These are phyloP conservation scores for Liquidambar formosana DNA, from an alignment of 164 flowering plant genomes.

Conservation along the genomic window DNA sequence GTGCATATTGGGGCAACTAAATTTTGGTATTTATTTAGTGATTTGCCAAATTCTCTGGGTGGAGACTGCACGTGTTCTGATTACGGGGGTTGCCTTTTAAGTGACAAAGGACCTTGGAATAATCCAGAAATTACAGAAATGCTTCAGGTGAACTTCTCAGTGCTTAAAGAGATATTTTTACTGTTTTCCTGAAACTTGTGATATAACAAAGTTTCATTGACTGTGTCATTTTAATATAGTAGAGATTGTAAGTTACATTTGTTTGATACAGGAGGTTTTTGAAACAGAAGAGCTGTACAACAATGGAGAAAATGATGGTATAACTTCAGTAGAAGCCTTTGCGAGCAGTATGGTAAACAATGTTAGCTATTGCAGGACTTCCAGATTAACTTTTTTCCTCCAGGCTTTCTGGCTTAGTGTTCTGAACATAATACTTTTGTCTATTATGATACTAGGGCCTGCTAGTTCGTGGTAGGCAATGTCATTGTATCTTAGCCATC, in stretches of 20 bases:
- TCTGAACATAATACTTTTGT: too few relatives aligned
- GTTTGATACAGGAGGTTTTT: constrained; percentile 32
- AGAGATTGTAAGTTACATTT: constrained; percentile 1
- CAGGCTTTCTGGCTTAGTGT: too few relatives aligned
- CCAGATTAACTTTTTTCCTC: too few relatives aligned
- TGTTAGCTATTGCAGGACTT: background rate
- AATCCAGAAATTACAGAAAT: constrained; percentile 52
- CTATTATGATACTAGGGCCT: too few relatives aligned
- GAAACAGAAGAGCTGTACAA: constrained; percentile 20
- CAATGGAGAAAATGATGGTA: constrained; percentile 14
- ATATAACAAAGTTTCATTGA: background rate
- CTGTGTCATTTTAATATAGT: background rate
- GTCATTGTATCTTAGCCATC: background rate
- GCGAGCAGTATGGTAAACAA: constrained; percentile 14
- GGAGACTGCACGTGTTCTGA: constrained; percentile 74
- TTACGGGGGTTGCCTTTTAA: constrained; percentile 66
- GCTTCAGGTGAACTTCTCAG: constrained; percentile 38
- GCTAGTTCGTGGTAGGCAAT: constrained; percentile 19
- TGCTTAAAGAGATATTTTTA: background rate
- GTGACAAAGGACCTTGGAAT: constrained; percentile 85
- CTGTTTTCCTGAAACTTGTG: background rate
- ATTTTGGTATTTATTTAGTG: constrained; percentile 33
- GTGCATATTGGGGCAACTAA: background rate
- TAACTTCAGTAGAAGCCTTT: constrained; percentile 20
- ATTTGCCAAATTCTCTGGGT: constrained; percentile 71